phyloP scores from a whole-genome alignment of 306 rosid genomes.

The Prunus armeniaca region DNA sequence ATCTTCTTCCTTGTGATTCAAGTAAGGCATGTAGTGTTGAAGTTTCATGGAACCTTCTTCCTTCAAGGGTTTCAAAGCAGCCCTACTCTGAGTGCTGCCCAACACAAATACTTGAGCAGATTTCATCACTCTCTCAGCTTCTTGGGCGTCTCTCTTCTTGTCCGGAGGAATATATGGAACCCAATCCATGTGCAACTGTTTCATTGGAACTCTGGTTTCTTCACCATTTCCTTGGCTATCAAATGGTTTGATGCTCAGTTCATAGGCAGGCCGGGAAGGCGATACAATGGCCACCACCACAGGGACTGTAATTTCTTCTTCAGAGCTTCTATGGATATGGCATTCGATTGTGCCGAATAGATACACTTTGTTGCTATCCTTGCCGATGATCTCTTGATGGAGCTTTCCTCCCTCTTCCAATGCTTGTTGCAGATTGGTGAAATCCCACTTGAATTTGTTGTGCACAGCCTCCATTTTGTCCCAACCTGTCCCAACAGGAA shows the following conservation, averaged over 20 bases:
- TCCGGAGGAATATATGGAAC: slow-evolving; percentile 68
- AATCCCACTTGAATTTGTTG: slow-evolving; percentile 37
- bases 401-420: slow-evolving; percentile 70
- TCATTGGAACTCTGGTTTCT: slow-evolving; percentile 72
- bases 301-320: background rate
- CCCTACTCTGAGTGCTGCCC: slow-evolving; percentile 81
- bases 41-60: background rate
- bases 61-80: background rate
- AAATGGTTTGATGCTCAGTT: slow-evolving; percentile 73
- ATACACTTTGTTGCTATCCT: slow-evolving; percentile 45
- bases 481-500: slow-evolving; percentile 45
- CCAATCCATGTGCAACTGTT: slow-evolving; percentile 90
- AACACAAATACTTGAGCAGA: slow-evolving; percentile 59
- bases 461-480: slow-evolving; percentile 35
- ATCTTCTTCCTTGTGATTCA: background rate
- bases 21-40: background rate
- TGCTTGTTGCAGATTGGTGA: slow-evolving; percentile 41
- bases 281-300: slow-evolving; percentile 43
- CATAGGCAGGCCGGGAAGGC: slow-evolving; percentile 81
- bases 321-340: background rate
- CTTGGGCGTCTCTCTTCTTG: slow-evolving; percentile 6
- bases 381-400: slow-evolving; percentile 15
- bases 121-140: slow-evolving; percentile 58
- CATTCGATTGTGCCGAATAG: slow-evolving; percentile 42
- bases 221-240: slow-evolving; percentile 60